phyloP scores from a whole-genome alignment of 148 eudicot species.

The Rhododendron vialii region DNA sequence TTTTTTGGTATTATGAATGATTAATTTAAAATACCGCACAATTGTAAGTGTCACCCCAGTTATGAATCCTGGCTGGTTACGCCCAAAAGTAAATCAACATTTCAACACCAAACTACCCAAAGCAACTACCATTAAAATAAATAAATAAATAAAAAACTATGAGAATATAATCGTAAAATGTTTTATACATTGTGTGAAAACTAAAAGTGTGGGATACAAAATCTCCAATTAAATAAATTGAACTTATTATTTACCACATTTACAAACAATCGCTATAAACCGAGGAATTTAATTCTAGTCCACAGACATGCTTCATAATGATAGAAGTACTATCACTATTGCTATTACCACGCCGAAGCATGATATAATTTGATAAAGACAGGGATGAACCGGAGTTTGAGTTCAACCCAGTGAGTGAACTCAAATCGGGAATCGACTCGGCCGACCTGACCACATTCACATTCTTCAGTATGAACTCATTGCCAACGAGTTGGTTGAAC shows the following conservation, averaged over 20 bases:
- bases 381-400: conserved; percentile 9
- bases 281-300: conserved; percentile 37
- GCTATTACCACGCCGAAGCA: conserved; percentile 40
- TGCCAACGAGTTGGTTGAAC: conserved; percentile 56
- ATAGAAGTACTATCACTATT: conserved; percentile 32
- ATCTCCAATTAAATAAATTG: not conserved
- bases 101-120: not conserved
- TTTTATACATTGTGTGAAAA: not conserved
- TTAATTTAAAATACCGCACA: too few species aligned
- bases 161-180: not conserved
- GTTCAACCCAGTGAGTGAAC: conserved; percentile 31
- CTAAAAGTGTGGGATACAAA: not conserved
- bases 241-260: conserved; percentile 2
- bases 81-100: not conserved
- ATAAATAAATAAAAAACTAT: not conserved
- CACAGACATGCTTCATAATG: conserved; percentile 44
- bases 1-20: too few species aligned
- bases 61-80: too few species aligned
- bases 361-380: conserved; percentile 9
- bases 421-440: conserved; percentile 48
- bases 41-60: too few species aligned
- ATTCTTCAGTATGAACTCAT: conserved; percentile 38
- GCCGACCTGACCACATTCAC: conserved; percentile 31
- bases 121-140: not conserved
- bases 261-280: conserved; percentile 58